Conservation (phyloP, 2,329 filamentous ascomycete species). For the Pseudogymnoascus sp. region DNA sequence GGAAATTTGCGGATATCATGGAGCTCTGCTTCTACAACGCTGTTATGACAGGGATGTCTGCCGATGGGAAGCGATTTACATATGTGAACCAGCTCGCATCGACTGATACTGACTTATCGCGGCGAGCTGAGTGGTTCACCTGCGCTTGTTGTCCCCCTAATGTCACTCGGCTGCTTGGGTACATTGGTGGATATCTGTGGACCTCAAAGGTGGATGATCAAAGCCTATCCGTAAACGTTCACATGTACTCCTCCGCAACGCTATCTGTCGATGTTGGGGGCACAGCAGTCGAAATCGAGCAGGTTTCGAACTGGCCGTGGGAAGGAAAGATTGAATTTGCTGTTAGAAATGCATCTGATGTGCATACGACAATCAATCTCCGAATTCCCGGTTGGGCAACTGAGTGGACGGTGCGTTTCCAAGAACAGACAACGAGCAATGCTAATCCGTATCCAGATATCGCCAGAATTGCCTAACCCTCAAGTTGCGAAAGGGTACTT, state of each 20-base stretch:
- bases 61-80: constrained; percentile 50
- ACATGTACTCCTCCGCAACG: constrained; percentile 47
- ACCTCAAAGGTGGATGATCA: constrained; percentile 25
- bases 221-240: constrained; percentile 39
- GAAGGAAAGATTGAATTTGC: constrained; percentile 43
- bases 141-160: constrained; percentile 56
- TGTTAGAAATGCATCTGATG: constrained; percentile 28
- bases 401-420: constrained; percentile 24
- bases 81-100: constrained; percentile 56
- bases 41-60: constrained; percentile 49
- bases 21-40: constrained; percentile 55
- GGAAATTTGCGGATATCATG: constrained; percentile 50
- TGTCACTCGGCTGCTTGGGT: constrained; percentile 47
- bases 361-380: constrained; percentile 38
- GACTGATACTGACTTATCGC: constrained; percentile 41
- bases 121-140: constrained; percentile 50
- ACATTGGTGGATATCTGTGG: constrained; percentile 51
- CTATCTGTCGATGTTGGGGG: constrained; percentile 34
- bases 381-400: constrained; percentile 48
- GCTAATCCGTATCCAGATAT: constrained; percentile 12
- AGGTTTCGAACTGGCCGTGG: constrained; percentile 51
- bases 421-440: not conserved
- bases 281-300: constrained; percentile 35
- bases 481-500: constrained; percentile 43
- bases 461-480: constrained; percentile 16